These are phyloP conservation scores for Penicillium sp. DNA, from an alignment of 2,329 filamentous ascomycete species.

Conservation along the genomic window DNA sequence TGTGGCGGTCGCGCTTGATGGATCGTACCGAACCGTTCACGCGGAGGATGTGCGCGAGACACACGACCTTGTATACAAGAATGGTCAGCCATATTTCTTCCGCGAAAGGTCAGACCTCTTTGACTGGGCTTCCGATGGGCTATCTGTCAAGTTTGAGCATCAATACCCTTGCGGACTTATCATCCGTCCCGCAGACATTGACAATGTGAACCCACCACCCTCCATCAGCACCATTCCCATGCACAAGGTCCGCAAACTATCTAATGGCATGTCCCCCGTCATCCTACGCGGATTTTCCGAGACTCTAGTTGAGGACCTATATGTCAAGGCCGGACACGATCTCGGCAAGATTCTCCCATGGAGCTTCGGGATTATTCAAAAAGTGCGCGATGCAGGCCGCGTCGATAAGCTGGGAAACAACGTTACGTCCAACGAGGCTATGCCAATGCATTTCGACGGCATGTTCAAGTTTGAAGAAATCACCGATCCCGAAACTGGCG, in stretches of 20 bases:
- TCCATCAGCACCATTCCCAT: constrained; percentile 25
- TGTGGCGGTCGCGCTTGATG: constrained; percentile 31
- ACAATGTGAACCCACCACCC: constrained; percentile 21
- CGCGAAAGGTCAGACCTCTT: constrained; percentile 51
- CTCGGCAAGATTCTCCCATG: constrained; percentile 52
- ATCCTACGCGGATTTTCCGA: constrained; percentile 54
- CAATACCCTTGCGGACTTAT: constrained; percentile 44
- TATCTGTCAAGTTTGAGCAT: constrained; percentile 43
- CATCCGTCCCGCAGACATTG: constrained; percentile 23
- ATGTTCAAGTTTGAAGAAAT: constrained; percentile 55
- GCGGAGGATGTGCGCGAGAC: constrained; percentile 30
- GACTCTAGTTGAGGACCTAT: constrained; percentile 47
- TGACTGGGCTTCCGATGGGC: constrained; percentile 41
- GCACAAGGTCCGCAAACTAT: constrained; percentile 38
- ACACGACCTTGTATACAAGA: constrained; percentile 50
- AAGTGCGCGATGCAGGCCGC: constrained; percentile 52
- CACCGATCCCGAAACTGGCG: constrained; percentile 37
- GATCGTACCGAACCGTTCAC: constrained; percentile 26
- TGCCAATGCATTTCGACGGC: constrained; percentile 61
- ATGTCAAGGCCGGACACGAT: constrained; percentile 48
- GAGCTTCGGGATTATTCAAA: constrained; percentile 55
- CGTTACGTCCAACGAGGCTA: constrained; percentile 54
- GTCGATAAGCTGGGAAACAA: constrained; percentile 52
- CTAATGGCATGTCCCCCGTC: constrained; percentile 55
- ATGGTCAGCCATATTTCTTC: constrained; percentile 51